Conservation (phyloP, 257 asterid genomes). For the Penstemon newberryi region DNA sequence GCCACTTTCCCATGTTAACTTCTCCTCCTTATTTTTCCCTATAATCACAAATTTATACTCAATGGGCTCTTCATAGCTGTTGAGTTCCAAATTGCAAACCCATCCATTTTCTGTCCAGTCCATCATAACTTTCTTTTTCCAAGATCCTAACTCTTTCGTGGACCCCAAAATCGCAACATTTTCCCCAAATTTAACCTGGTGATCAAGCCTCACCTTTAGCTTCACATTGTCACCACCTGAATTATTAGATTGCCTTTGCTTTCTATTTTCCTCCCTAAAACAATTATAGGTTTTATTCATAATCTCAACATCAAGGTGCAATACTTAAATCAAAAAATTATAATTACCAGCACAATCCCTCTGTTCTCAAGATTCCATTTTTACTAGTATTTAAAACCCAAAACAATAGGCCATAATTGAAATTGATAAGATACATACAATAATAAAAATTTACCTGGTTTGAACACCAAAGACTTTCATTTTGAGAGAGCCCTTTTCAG, state of each 20-base stretch:
- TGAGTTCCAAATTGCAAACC: conserved; percentile 65
- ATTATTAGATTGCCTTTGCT: neutral
- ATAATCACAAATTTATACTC: conserved; percentile 81
- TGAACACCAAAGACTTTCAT: conserved; percentile 54
- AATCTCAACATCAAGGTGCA: neutral
- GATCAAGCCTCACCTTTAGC: conserved; percentile 60
- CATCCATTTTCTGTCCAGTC: conserved; percentile 92
- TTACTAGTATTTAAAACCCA: conserved; percentile 19
- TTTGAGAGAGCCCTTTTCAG: conserved; percentile 37
- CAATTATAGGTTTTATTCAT: conserved; percentile 15
- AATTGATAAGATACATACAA: neutral
- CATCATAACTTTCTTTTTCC: conserved; percentile 82
- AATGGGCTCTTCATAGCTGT: conserved; percentile 43
- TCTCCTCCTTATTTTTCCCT: conserved; percentile 52
- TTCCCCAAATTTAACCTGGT: conserved; percentile 84
- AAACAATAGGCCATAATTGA: neutral
- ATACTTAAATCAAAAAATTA: neutral
- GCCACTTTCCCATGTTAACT: conserved; percentile 75
- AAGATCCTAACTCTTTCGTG: conserved; percentile 76
- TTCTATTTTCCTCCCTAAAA: conserved; percentile 54
- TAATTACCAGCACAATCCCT: too few species aligned
- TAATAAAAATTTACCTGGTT: conserved; percentile 44
- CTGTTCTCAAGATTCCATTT: conserved; percentile 20
- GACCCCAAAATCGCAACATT: conserved; percentile 85
- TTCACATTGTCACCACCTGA: conserved; percentile 49